These are phyloP conservation scores for Pochonia chlamydosporia DNA, from an alignment of 2,329 filamentous ascomycete species.

Conservation along the genomic window DNA sequence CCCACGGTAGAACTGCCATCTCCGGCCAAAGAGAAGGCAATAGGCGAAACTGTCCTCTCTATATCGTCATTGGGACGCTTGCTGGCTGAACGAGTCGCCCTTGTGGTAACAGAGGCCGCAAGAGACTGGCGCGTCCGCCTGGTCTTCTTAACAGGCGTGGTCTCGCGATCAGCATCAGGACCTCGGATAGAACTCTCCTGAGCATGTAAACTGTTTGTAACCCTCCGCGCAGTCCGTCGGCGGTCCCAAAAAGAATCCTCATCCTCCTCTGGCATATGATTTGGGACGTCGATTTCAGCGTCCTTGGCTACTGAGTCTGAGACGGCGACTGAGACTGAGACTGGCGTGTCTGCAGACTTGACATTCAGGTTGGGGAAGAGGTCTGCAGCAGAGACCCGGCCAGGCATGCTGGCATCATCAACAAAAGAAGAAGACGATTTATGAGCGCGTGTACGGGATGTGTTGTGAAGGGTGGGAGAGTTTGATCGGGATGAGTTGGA, in stretches of 20 bases:
- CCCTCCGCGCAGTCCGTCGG: constrained; percentile 31
- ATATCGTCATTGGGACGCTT: constrained; percentile 52
- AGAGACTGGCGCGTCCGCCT: constrained; percentile 30
- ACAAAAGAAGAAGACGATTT: constrained; percentile 15
- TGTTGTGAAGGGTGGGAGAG: constrained; percentile 22
- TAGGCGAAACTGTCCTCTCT: constrained; percentile 48
- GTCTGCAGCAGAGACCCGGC: constrained; percentile 27
- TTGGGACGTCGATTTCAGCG: constrained; percentile 16
- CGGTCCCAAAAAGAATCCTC: constrained; percentile 27
- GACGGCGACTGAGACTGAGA: not conserved
- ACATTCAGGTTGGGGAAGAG: constrained; percentile 25
- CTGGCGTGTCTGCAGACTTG: constrained; percentile 14
- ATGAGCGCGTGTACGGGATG: constrained; percentile 15
- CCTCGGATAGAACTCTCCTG: constrained; percentile 34
- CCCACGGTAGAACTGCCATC: constrained; percentile 40
- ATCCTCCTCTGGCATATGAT: constrained; percentile 21
- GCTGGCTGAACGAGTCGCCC: constrained; percentile 42
- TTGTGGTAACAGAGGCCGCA: constrained; percentile 27
- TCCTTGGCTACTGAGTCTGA: constrained; percentile 4
- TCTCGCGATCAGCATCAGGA: constrained; percentile 18
- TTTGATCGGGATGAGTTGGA: constrained; percentile 31
- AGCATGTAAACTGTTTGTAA: constrained; percentile 29
- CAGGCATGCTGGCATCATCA: constrained; percentile 34
- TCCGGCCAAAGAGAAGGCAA: constrained; percentile 41
- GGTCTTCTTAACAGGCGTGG: constrained; percentile 26